A percentile compares a stretch with the other conserved stretches of the same genome.
phyloP scores from a whole-genome alignment of 73 alveolate species.

The Paramecium bursaria region DNA sequence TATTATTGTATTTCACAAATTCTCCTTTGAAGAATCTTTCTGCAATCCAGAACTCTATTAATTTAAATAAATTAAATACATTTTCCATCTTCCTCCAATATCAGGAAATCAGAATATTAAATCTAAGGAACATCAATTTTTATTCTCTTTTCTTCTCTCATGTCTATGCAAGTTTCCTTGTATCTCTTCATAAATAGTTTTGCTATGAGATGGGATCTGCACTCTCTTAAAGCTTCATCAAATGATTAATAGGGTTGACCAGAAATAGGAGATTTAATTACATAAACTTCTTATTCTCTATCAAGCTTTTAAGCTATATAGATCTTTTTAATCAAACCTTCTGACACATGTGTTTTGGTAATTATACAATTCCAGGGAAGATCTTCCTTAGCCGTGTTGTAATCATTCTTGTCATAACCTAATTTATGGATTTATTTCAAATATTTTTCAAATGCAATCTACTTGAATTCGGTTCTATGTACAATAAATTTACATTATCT shows the following conservation, averaged over 20 bases:
- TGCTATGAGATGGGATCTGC: constrained; percentile 31
- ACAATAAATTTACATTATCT: neutral
- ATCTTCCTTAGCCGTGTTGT: neutral
- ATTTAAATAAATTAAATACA: neutral
- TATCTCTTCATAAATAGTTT: constrained; percentile 2
- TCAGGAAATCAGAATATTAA: constrained; percentile 1
- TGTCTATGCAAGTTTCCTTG: neutral
- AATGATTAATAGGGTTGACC: neutral
- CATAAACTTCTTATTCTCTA: constrained; percentile 15
- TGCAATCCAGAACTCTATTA: constrained; percentile 28
- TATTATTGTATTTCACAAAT: constrained; percentile 25
- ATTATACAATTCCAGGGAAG: constrained; percentile 44
- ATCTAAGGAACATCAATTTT: neutral
- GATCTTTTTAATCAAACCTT: constrained; percentile 53
- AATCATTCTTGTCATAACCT: neutral
- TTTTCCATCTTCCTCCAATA: neutral
- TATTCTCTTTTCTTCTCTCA: neutral
- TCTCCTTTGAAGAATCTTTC: constrained; percentile 30
- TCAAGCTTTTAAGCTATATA: constrained; percentile 4
- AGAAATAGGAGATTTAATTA: neutral
- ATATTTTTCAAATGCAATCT: neutral
- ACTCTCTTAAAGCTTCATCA: neutral
- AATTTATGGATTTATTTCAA: neutral
- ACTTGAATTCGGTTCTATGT: neutral
- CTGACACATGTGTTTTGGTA: constrained; percentile 23